Conservation (phyloP, 2,329 filamentous ascomycete genomes). For the Xylariomycetidae sp. region DNA sequence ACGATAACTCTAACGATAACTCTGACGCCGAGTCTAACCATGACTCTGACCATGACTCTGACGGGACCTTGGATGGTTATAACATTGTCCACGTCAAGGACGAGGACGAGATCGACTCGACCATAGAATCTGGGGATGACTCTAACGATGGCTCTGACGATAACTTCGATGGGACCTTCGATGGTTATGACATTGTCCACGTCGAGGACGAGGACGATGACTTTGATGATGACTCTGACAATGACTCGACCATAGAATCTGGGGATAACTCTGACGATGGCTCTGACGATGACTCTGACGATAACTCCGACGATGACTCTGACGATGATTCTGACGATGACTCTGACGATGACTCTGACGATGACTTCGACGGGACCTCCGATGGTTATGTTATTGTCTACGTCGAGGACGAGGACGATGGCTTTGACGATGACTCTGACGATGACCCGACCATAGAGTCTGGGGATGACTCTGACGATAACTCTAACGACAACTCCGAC, state of each 20-base stretch:
- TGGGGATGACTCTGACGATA: too few species aligned
- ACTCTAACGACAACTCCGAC: too few species aligned
- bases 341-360: not conserved
- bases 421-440: not conserved
- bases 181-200: not conserved
- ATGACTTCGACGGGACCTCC: not conserved
- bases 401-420: not conserved
- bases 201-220: not conserved
- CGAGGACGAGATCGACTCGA: too few species aligned
- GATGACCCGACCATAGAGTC: too few species aligned
- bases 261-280: too few species aligned
- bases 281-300: too few species aligned
- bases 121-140: not conserved
- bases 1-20: too few species aligned
- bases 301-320: too few species aligned
- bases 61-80: too few species aligned
- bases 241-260: too few species aligned
- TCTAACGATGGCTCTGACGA: not conserved
- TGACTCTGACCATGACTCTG: too few species aligned
- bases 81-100: not conserved
- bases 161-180: not conserved
- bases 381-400: not conserved
- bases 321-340: not conserved
- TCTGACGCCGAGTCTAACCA: too few species aligned
- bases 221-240: not conserved